A percentile compares a stretch with the other conserved stretches of the same genome.
Conservation (phyloP, 352 stramenopile species). For the Pythium myriotylum region DNA sequence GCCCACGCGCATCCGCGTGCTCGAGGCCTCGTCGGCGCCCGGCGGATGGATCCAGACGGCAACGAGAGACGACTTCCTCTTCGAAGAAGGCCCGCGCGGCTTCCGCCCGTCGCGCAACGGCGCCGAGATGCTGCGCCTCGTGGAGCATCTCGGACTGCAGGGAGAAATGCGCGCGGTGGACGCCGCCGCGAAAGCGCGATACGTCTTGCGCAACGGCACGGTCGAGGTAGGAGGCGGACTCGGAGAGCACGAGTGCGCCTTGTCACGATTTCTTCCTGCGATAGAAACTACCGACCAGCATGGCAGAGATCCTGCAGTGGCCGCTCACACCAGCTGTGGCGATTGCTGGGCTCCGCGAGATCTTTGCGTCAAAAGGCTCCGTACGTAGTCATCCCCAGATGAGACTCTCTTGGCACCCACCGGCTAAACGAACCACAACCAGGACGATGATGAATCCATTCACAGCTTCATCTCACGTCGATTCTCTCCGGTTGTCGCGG, state of each 20-base stretch:
- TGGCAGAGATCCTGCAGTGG: conserved; percentile 67
- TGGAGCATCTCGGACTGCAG: conserved; percentile 78
- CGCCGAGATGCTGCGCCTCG: conserved; percentile 80
- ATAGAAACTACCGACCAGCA: conserved; percentile 63
- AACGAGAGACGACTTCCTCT: conserved; percentile 60
- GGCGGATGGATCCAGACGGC: conserved; percentile 80
- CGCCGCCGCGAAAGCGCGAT: conserved; percentile 62
- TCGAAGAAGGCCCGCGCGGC: conserved; percentile 82
- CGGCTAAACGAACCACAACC: neutral
- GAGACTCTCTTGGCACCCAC: neutral
- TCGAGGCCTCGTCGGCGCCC: conserved; percentile 53
- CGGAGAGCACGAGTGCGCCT: too few relatives aligned
- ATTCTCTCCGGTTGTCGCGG: conserved; percentile 79
- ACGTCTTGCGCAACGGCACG: conserved; percentile 70
- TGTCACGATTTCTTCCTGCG: neutral
- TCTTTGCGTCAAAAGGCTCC: conserved; percentile 44
- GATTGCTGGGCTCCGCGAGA: conserved; percentile 64
- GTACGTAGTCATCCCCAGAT: conserved; percentile 12
- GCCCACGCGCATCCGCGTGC: conserved; percentile 60
- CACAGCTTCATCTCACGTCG: conserved; percentile 78
- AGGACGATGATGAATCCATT: conserved; percentile 74
- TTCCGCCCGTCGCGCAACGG: conserved; percentile 87
- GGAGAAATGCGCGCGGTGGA: conserved; percentile 65
- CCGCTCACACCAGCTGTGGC: conserved; percentile 56
- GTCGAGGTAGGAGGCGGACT: conserved; percentile 52